phyloP scores from a whole-genome alignment of 441 rosid species.

The Aquilaria agallochum region DNA sequence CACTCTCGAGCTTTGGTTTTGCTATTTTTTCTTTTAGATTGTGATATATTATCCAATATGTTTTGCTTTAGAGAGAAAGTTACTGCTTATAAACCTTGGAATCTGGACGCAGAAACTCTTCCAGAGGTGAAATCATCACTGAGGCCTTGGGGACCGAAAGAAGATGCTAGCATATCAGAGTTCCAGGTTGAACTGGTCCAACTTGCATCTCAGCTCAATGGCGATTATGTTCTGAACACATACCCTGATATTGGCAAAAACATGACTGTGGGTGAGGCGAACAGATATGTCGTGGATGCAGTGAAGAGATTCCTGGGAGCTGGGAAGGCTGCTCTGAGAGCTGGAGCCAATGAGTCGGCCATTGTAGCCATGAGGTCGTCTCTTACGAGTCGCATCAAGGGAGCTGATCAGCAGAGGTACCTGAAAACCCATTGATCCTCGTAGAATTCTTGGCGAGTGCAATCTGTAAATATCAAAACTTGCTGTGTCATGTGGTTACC shows the following conservation, averaged over 20 bases:
- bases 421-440: too few relatives aligned
- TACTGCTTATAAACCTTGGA: too few relatives aligned
- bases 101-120: constrained; percentile 53
- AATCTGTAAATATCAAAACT: too few relatives aligned
- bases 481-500: too few relatives aligned
- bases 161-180: constrained; percentile 67
- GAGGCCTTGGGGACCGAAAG: constrained; percentile 76
- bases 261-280: constrained; percentile 84
- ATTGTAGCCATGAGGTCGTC: constrained; percentile 87
- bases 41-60: not conserved
- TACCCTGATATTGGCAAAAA: constrained; percentile 80
- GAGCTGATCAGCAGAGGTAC: constrained; percentile 22
- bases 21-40: too few relatives aligned
- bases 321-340: constrained; percentile 74
- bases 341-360: constrained; percentile 90
- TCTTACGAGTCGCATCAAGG: constrained; percentile 57
- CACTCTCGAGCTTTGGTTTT: too few relatives aligned
- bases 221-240: constrained; percentile 67
- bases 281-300: constrained; percentile 76
- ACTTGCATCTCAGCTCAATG: constrained; percentile 90
- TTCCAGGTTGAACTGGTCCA: constrained; percentile 92
- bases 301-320: constrained; percentile 88
- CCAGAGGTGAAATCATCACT: constrained; percentile 50
- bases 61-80: not conserved
- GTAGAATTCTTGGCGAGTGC: too few relatives aligned